Conservation (phyloP, 2,329 filamentous ascomycete species). For the Neofusicoccum ribis region DNA sequence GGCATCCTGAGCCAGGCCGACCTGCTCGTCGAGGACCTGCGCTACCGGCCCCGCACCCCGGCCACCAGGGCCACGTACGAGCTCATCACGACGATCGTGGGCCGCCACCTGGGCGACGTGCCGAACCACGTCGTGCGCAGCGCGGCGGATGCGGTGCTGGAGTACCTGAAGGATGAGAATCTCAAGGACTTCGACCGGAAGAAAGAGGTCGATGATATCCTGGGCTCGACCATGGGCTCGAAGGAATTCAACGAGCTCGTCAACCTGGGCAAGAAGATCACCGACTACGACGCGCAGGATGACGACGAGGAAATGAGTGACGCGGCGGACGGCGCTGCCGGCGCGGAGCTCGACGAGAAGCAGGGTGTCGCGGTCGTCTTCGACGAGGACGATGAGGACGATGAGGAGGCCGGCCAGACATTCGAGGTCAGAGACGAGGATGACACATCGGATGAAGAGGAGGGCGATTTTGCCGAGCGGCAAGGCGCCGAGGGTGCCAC, state of each 20-base stretch:
- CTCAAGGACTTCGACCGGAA: constrained; percentile 98
- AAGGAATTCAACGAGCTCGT: constrained; percentile 97
- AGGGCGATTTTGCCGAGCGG: constrained; percentile 61
- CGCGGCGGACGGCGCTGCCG: constrained; percentile 58
- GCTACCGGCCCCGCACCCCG: constrained; percentile 86
- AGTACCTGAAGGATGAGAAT: constrained; percentile 91
- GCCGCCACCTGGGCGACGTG: constrained; percentile 86
- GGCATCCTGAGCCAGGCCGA: constrained; percentile 84
- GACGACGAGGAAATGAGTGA: constrained; percentile 86
- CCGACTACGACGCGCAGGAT: constrained; percentile 94
- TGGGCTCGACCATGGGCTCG: constrained; percentile 77
- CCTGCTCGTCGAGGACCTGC: constrained; percentile 84
- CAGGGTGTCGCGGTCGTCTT: constrained; percentile 98
- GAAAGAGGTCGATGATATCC: constrained; percentile 90
- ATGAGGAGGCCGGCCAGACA: constrained; percentile 74
- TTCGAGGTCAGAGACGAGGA: constrained; percentile 85
- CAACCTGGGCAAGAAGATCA: constrained; percentile 97
- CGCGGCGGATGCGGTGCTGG: constrained; percentile 86
- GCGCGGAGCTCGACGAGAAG: constrained; percentile 81
- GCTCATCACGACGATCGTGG: constrained; percentile 87
- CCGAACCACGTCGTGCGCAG: constrained; percentile 89
- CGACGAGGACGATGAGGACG: constrained; percentile 80
- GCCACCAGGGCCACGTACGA: constrained; percentile 93
- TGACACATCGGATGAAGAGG: constrained; percentile 71
- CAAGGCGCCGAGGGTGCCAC: constrained; percentile 53